Evolutionary conservation across 371 early-diverging fungal genomes (phyloP).

Genomic region (Haplosporangium sp.): DNA sequence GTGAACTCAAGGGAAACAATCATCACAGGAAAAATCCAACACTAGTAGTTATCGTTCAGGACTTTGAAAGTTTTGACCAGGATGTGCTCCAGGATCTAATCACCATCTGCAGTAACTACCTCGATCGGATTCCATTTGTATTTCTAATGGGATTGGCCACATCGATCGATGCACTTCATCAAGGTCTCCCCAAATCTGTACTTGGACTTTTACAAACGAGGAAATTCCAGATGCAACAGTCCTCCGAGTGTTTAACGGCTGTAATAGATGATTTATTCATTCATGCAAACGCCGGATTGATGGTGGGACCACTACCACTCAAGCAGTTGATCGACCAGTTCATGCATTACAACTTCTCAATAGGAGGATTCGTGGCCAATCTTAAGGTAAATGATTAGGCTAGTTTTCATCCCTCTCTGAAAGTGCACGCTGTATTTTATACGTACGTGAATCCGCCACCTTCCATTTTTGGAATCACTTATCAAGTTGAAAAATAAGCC

Average conservation of each 20-base stretch:
- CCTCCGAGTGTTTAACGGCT: slow-evolving; percentile 81
- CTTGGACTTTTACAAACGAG: slow-evolving; percentile 79
- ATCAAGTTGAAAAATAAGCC: no score
- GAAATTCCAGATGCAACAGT: slow-evolving; percentile 82
- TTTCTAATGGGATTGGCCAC: slow-evolving; percentile 90
- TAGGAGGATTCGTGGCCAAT: slow-evolving; percentile 75
- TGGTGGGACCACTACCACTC: slow-evolving; percentile 78
- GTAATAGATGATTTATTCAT: slow-evolving; percentile 80
- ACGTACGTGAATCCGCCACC: no score
- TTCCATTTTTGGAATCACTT: no score
- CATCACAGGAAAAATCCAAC: slow-evolving; percentile 26
- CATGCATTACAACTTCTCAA: slow-evolving; percentile 81
- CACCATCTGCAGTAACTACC: slow-evolving; percentile 81
- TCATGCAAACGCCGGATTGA: slow-evolving; percentile 61
- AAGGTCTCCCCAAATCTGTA: slow-evolving; percentile 77
- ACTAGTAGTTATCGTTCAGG: slow-evolving; percentile 84
- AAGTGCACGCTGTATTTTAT: no score
- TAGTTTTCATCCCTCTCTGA: no score
- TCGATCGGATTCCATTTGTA: slow-evolving; percentile 77
- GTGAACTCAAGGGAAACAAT: not conserved
- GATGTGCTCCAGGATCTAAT: slow-evolving; percentile 80
- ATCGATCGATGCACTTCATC: slow-evolving; percentile 84
- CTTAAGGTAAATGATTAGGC: slow-evolving; percentile 65
- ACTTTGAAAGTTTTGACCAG: slow-evolving; percentile 88
- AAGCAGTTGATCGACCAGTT: slow-evolving; percentile 84